Base-by-base conservation (phyloP, 768 basidiomycete genomes). In the Auriscalpium microsporum region DNA sequence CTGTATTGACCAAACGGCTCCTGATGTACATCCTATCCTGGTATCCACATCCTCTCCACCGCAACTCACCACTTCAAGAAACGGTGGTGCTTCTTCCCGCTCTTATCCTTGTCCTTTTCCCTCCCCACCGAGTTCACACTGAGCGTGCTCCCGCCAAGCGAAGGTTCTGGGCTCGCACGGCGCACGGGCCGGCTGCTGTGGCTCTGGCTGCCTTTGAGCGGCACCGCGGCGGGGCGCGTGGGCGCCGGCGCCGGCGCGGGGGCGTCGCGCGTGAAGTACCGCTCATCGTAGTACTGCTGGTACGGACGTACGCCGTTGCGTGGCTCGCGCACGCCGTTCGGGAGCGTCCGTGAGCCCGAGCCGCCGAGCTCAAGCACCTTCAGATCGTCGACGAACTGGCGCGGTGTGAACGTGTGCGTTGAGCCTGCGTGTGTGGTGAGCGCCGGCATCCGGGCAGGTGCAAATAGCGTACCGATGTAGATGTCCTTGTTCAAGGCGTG, bases 331-430 rank as follows among this genome's bases (percentile, higher is more conserved):
- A 89, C 67, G 10, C 89, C 89, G 59, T 88, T 90, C 5, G 87
- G 87, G 34, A 82, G 58, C 14, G 82, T 77, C 53, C 75, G 76
- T 7, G 88, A 91, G 17, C 93, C 94, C 19, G 88, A 81, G 8
- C 94, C 94, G n/a, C 84, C 83, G 34, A 92, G 73, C 45, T 93
- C 93, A 14, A 99, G 76, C 17, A 87, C 83, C 68, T 88, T 88
- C 55, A 98, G 76, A 66, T 97, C 93, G 56, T 87, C 86, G 48
- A 94, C 72, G 66, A 96, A 95, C 28, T 82, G 74, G 37, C 84
- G 82, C 2, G 96, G 94, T 1, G 90, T 93, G 53, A 85, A 63
- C 9, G 84, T 74, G 67, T 98, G 93, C 6, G 93, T 94, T 4
- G 96, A 95, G 28, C 96, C 95, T 95, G 10, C 40, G 45, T 33